Base-by-base conservation (phyloP, 2,329 filamentous ascomycete genomes). In the Hyphodiscus sp. region DNA sequence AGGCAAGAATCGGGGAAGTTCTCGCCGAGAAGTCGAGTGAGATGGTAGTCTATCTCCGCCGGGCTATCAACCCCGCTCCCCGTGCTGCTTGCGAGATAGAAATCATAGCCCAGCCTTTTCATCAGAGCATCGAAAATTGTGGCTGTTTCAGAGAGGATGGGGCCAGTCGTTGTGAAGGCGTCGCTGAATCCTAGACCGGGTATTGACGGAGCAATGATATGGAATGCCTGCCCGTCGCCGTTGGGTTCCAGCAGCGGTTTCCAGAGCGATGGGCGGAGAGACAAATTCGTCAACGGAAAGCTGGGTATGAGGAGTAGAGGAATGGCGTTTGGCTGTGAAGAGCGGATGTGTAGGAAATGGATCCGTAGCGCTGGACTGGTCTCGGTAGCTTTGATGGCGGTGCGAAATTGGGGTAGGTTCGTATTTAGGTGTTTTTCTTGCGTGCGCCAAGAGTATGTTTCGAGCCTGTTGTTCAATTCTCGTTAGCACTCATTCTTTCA, bases 101-200 rank as follows among this genome's bases (percentile, higher is more conserved):
- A 67, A 10, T 70, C 57, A 62, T 88, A 87, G 1, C 75, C 77
- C 7, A 87, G 69, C 26, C 78, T 73, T 48, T 67, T 67, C 85
- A 88, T 88, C 51, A 88, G 63, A 0, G 62, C 67, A 61, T 84
- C 71, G 50, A 86, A 74, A 13, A 84, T 68, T 1, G 74, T 72
- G 0, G 81, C 82, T 0, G 81, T 80, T 65, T 52, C 82, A 67
- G n/a, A 76, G 74, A 62, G 76, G 72, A 8, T 41, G 23, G 23
- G 23, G 23, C 23, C 23, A 26, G 23, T 26, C 6, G 45, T 73
- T 4, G 51, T 72, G 41, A 84, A 73, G 1, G 82, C 73, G 65
- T 87, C 83, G 65, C 83, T 86, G 63, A 87, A 88, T 16, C 82
- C 84, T 45, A 85, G 72, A 0, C 83, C 84, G 0, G 85, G 83